Conservation (phyloP, 2,329 filamentous ascomycete species). For the Pseudogymnoascus sp. region DNA sequence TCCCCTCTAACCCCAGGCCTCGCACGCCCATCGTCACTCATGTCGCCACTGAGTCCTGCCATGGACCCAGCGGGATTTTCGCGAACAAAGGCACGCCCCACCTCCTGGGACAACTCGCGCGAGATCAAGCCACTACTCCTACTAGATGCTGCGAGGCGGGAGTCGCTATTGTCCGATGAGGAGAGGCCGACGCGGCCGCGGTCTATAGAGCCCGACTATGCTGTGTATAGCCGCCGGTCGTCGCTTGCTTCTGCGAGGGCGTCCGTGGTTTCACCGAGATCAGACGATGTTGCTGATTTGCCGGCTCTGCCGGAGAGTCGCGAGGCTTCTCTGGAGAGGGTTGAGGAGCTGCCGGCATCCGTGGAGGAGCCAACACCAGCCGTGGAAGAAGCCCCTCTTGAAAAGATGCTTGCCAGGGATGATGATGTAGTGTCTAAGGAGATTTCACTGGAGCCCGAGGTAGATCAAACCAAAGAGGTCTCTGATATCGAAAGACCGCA, state of each 20-base stretch:
- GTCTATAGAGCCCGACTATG: not conserved
- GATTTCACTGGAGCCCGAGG: not conserved
- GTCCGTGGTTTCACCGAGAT: not conserved
- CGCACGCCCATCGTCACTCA: conserved; percentile 30
- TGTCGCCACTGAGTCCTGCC: conserved; percentile 19
- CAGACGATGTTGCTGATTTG: not conserved
- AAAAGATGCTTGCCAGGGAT: not conserved
- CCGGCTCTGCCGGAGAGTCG: conserved; percentile 46
- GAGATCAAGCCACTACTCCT: conserved; percentile 66
- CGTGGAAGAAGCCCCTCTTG: not conserved
- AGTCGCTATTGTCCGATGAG: conserved; percentile 19
- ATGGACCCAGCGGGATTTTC: not conserved
- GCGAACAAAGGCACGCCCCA: conserved; percentile 38
- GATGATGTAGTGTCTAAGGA: not conserved
- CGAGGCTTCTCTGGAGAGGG: conserved; percentile 26
- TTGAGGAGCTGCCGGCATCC: conserved; percentile 17
- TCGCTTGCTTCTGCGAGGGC: not conserved
- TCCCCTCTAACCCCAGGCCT: conserved; percentile 31
- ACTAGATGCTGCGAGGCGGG: not conserved
- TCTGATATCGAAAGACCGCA: not conserved
- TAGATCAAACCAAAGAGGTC: not conserved
- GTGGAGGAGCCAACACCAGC: not conserved
- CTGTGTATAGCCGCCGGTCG: not conserved
- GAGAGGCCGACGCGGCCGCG: conserved; percentile 24
- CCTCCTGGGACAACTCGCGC: conserved; percentile 56